Percentiles rank a stretch among this genome's conserved stretches.
These are phyloP conservation scores for Lactarius evosmus DNA, from an alignment of 768 basidiomycete genomes.

Conservation along the genomic window DNA sequence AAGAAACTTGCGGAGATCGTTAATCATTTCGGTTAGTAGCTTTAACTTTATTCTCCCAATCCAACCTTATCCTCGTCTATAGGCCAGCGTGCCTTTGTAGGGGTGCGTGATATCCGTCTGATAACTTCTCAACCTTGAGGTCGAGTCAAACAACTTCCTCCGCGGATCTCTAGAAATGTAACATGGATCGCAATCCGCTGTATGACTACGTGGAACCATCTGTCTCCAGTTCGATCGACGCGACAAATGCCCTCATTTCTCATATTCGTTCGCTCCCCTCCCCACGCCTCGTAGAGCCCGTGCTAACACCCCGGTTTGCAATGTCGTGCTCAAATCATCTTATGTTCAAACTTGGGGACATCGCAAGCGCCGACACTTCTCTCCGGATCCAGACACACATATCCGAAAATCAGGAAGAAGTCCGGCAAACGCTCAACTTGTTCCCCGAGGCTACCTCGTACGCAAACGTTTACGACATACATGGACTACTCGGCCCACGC, in stretches of 20 bases:
- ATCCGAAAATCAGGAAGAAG: conserved; percentile 76
- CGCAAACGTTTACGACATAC: conserved; percentile 77
- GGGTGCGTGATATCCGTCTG: conserved; percentile 47
- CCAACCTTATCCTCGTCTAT: conserved; percentile 1
- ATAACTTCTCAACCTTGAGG: background rate
- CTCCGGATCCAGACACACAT: conserved; percentile 92
- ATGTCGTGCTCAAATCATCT: conserved; percentile 80
- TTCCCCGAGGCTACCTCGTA: conserved; percentile 69
- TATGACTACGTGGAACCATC: conserved; percentile 68
- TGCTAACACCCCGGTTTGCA: conserved; percentile 95
- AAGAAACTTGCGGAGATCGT: conserved; percentile 78
- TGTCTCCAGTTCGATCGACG: conserved; percentile 51
- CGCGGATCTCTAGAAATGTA: conserved; percentile 62
- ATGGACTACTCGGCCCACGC: conserved; percentile 68
- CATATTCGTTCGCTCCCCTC: conserved; percentile 61
- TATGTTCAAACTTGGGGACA: conserved; percentile 54
- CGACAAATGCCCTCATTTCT: conserved; percentile 61
- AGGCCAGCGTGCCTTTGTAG: conserved; percentile 85
- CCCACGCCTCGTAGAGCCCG: conserved; percentile 74
- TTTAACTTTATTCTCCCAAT: background rate
- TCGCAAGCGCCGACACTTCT: conserved; percentile 55
- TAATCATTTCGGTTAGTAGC: conserved; percentile 50
- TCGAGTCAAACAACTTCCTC: background rate
- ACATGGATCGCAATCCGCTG: conserved; percentile 78
- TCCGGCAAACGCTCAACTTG: conserved; percentile 58